Evolutionary conservation across 176 grass and related monocot species (phyloP).

Genomic region (Tillandsia fasciculata): DNA sequence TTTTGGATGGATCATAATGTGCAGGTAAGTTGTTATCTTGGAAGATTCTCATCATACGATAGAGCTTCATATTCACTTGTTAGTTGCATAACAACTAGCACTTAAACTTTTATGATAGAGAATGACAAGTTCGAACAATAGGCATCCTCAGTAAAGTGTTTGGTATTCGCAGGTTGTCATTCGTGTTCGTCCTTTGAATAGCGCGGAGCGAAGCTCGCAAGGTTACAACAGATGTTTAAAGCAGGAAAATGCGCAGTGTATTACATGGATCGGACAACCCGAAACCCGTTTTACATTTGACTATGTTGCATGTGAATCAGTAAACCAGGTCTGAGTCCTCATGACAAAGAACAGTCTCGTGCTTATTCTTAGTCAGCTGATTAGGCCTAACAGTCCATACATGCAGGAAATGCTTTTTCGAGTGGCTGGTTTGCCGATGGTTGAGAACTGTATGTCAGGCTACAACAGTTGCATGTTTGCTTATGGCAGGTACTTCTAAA

Average conservation of each 20-base stretch:
- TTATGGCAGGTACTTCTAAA: slow-evolving; percentile 66
- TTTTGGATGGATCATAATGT: slow-evolving; percentile 98
- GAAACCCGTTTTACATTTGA: slow-evolving; percentile 86
- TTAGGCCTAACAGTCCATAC: slow-evolving; percentile 15
- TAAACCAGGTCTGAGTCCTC: slow-evolving; percentile 58
- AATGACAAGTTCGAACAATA: neutral
- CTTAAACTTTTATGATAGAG: neutral
- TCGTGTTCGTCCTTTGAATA: slow-evolving; percentile 76
- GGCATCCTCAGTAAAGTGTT: slow-evolving; percentile 1
- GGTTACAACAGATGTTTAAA: slow-evolving; percentile 79
- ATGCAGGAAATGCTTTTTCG: slow-evolving; percentile 84
- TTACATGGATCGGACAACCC: slow-evolving; percentile 89
- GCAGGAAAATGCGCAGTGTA: slow-evolving; percentile 66
- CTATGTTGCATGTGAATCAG: slow-evolving; percentile 89
- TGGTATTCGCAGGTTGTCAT: slow-evolving; percentile 61
- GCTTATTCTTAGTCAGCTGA: slow-evolving; percentile 11
- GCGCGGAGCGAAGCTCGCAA: slow-evolving; percentile 44
- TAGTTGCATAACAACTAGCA: neutral
- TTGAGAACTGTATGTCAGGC: slow-evolving; percentile 96
- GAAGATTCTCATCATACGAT: neutral
- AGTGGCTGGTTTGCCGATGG: slow-evolving; percentile 95
- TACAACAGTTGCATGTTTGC: slow-evolving; percentile 99
- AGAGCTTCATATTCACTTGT: neutral
- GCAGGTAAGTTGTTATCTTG: slow-evolving; percentile 36
- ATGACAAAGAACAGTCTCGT: slow-evolving; percentile 4